Conservation (phyloP, 305 asterid species). For the Euphrasia arctica region DNA sequence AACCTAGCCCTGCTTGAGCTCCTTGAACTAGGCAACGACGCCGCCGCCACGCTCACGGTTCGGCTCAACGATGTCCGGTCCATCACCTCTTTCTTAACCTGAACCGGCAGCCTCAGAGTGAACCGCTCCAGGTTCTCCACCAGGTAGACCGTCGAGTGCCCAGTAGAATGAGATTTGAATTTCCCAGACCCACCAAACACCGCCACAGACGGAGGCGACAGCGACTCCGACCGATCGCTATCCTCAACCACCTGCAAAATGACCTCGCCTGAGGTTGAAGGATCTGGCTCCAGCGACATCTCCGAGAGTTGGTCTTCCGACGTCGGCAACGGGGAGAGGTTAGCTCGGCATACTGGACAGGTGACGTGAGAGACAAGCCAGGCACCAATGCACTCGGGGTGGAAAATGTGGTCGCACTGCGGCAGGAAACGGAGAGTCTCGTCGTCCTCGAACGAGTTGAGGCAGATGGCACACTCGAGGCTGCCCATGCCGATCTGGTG, state of each 20-base stretch:
- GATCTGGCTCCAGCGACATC: background rate
- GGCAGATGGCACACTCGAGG: conserved; percentile 74
- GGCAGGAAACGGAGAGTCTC: conserved; percentile 69
- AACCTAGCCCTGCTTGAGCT: conserved; percentile 47
- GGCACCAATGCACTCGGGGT: conserved; percentile 63
- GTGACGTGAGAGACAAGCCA: conserved; percentile 75
- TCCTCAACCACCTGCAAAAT: conserved; percentile 22
- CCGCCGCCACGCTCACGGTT: conserved; percentile 31
- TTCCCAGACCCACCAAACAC: conserved; percentile 17
- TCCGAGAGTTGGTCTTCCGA: background rate
- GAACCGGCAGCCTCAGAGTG: conserved; percentile 53
- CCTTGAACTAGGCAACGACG: conserved; percentile 36
- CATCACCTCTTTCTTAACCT: conserved; percentile 45
- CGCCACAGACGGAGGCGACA: background rate
- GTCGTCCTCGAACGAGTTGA: conserved; percentile 57
- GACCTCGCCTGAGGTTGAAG: conserved; percentile 3
- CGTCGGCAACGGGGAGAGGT: conserved; percentile 29
- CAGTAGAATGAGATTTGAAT: conserved; percentile 58
- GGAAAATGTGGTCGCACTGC: conserved; percentile 70
- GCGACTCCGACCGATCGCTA: background rate
- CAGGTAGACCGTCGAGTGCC: conserved; percentile 52
- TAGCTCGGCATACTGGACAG: conserved; percentile 82
- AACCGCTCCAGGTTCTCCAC: conserved; percentile 52
- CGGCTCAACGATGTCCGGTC: conserved; percentile 44
- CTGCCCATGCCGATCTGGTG: conserved; percentile 57